Conservation (phyloP, 441 rosid species). For the Adansonia gregorii region DNA sequence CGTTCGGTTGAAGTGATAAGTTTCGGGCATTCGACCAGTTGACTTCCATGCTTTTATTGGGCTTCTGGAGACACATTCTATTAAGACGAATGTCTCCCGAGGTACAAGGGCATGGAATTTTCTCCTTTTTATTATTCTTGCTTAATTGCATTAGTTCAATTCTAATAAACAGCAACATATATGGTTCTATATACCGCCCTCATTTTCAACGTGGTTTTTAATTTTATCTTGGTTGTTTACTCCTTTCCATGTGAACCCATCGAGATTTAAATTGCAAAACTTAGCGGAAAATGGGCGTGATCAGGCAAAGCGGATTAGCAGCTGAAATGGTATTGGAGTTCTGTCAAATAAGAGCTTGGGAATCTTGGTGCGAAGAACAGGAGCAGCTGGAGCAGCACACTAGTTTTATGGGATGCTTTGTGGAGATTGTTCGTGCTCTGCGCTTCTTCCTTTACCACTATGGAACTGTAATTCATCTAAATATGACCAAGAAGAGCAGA, state of each 20-base stretch:
- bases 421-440: slow-evolving; percentile 73
- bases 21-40: too few species aligned
- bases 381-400: slow-evolving; percentile 73
- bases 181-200: slow-evolving; percentile 43
- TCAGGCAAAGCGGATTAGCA: slow-evolving; percentile 69
- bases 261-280: too few species aligned
- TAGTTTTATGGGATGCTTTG: slow-evolving; percentile 64
- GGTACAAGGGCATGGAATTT: too few species aligned
- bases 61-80: too few species aligned
- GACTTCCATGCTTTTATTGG: too few species aligned
- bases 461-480: slow-evolving; percentile 76
- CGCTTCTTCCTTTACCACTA: slow-evolving; percentile 83
- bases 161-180: too few species aligned
- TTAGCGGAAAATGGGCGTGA: too few species aligned
- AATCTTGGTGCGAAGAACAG: slow-evolving; percentile 47
- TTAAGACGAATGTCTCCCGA: too few species aligned
- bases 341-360: slow-evolving; percentile 42
- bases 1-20: too few species aligned
- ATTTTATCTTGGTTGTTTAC: slow-evolving; percentile 80
- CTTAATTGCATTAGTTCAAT: too few species aligned
- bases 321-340: slow-evolving; percentile 88
- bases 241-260: slow-evolving; percentile 81
- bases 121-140: too few species aligned
- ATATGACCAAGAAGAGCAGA: slow-evolving; percentile 54
- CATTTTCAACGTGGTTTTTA: slow-evolving; percentile 81